Evolutionary conservation across 495 filamentous ascomycete genomes (phyloP), one percentile per base, ranked within the genome.

Genomic region (Ramalina peruviana): DNA sequence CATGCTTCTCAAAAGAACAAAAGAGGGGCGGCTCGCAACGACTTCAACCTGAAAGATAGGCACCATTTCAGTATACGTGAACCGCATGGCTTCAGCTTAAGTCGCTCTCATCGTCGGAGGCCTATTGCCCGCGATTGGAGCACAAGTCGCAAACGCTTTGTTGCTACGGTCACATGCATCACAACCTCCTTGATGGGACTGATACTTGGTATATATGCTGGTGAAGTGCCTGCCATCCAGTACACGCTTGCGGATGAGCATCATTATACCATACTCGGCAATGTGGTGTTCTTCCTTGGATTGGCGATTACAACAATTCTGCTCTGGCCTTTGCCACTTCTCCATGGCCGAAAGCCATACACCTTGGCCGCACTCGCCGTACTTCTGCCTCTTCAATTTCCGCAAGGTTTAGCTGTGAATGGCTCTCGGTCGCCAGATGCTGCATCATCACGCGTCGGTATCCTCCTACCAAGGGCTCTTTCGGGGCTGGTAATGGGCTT

Each of bases 321-420:
- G 26, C 76, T 76, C 57, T 88, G 83, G 83, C 83, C 84, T 1
- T 63, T 88, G 7, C 79, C 84, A 9, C 64, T 88, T n/a, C 69
- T 88, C 1, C 82, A 87, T 60, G 83, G 84, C 16, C 73, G 83
- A 33, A 86, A 86, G 61, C 79, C 81, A 7, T 88, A 88, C 60
- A 78, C 78, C 36, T 60, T 88, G 40, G 68, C 71, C 36, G 73
- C 81, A 20, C 68, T 85, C 39, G 69, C 76, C 6, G 57, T 85
- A 16, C 73, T 81, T n/a, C 71, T 87, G 65, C 81, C 82, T 17
- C 67, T 88, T 1, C 74, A 87, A 41, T 80, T 88, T 54, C 84
- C 84, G 0, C 83, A 88, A 58, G 84, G 80, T 12, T 61, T 86
- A 11, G 69, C 73, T 5, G 75, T 84, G 26, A 71, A 72, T 39